Base-by-base conservation (phyloP, 495 filamentous ascomycete genomes). In the Geoglossum glabrum region DNA sequence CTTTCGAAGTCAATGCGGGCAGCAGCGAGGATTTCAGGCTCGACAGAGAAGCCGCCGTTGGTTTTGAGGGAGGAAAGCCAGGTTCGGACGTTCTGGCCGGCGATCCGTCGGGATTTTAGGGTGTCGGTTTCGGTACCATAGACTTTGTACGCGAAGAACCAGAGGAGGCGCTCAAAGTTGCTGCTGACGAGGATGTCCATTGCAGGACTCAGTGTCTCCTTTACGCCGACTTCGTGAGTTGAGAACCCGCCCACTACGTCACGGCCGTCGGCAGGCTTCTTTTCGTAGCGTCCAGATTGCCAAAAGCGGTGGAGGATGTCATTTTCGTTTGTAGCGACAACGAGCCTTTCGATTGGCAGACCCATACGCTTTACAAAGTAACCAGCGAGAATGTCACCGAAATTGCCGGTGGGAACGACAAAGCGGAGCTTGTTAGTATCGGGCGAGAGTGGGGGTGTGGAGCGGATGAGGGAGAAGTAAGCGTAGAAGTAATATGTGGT, bases 171-270 rank as follows among this genome's bases (percentile, higher is more conserved):
- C 74, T 98, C 92, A 68, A 98, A 96, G 74, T 98, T 98, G 68
- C 83, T 88, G 56, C 80, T 85, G 36, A 96, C 88, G 13, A 97
- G 76, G 56, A 96, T 96, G 67, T 97, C 92, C 92, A 98, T 98
- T 21, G 92, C 92, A 0, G 92, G 90, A 55, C 79, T 84, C 38
- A 87, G 73, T 0, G 92, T 96, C 68, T 92, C 90, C 69, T 86
- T 87, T 56, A 87, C 83, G 50, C 84, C 85, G 38, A 76, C 76
- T 40, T 73, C 73, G 63, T 85, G 77, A 33, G 70, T 72, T 4
- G 63, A 65, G 23, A 83, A 60, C 7, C 80, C 81, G 21, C 77
- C 80, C 60, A 79, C 70, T 0, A 77, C 77, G 25, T 71, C 73
- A 7, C 61, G 50, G 56, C 77, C 77, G 40, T 75, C 69, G 19